Base-by-base conservation (phyloP, 352 stramenopile genomes). In the Globisporangium irregulare region DNA sequence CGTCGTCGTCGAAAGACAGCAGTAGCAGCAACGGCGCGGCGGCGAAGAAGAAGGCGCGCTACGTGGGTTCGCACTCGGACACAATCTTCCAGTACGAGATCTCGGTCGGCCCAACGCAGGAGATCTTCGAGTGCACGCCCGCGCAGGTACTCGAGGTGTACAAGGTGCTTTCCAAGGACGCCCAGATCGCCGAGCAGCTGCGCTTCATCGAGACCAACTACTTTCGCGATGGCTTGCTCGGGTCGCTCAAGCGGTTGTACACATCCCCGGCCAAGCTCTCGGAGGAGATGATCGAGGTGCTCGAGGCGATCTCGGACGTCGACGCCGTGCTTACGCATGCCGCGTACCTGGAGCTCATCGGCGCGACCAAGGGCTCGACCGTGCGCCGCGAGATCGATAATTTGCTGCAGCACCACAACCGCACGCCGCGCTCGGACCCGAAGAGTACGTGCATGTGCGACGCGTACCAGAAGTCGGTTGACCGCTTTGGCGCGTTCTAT, bases 261-360 rank as follows among this genome's bases (percentile, higher is more conserved):
- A 78, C 75, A 43, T 88, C 79, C 20, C 73, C 76, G 0, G 66
- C 71, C 36, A 84, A 88, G 67, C 77, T 93, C 29, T 87, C 81
- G 24, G 76, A 79, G 20, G 86, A 93, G 72, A 84, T 93, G 46
- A 69, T 83, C 25, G 76, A 93, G 46, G 74, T 92, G 46, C 73
- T 93, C 29, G 86, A 93, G 68, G 79, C 76, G 38, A 85, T 93
- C 61, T 90, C 83, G 20, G 86, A 93, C 65, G 74, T 93, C 18
- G 86, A 92, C 66, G 70, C 75, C 3, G 82, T 92, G 62, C 72
- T 93, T n/a, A 68, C 79, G 50, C 82, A 88, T 64, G 62, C 72
- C 5, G 69, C 74, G 43, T 93, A 89, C 73, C 67, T 89, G 20
- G 61, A 82, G 32, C 74, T 92, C 15, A 87, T 93, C 25, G 80